Conservation (phyloP, 306 rosid species). For the Pueraria montana region DNA sequence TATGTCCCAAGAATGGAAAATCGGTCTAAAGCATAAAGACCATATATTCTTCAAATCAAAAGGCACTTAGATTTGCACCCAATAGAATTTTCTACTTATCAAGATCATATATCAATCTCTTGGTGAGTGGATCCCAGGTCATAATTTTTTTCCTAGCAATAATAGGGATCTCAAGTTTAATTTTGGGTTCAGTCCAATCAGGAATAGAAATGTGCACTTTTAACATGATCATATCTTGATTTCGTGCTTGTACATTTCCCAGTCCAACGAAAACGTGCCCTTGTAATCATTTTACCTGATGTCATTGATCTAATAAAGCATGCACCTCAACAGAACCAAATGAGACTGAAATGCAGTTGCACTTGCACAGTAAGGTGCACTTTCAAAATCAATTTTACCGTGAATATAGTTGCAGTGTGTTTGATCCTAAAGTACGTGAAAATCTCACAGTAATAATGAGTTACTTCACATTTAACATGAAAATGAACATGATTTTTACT, state of each 20-base stretch:
- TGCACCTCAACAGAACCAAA: background rate
- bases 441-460: too few relatives aligned
- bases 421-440: too few relatives aligned
- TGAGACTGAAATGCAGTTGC: background rate
- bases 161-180: background rate
- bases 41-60: constrained; percentile 1
- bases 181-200: background rate
- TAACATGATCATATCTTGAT: background rate
- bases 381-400: background rate
- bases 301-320: background rate
- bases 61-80: background rate
- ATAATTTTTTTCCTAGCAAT: background rate
- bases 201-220: background rate
- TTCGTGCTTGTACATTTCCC: too few relatives aligned
- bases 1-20: constrained; percentile 4
- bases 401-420: background rate
- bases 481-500: too few relatives aligned
- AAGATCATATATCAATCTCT: background rate
- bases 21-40: background rate
- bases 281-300: background rate
- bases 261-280: background rate
- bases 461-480: too few relatives aligned
- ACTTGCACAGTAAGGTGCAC: background rate
- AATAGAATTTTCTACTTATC: background rate
- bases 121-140: background rate